Base-by-base conservation (phyloP, 2,329 filamentous ascomycete genomes). In the Madurella fahalii region DNA sequence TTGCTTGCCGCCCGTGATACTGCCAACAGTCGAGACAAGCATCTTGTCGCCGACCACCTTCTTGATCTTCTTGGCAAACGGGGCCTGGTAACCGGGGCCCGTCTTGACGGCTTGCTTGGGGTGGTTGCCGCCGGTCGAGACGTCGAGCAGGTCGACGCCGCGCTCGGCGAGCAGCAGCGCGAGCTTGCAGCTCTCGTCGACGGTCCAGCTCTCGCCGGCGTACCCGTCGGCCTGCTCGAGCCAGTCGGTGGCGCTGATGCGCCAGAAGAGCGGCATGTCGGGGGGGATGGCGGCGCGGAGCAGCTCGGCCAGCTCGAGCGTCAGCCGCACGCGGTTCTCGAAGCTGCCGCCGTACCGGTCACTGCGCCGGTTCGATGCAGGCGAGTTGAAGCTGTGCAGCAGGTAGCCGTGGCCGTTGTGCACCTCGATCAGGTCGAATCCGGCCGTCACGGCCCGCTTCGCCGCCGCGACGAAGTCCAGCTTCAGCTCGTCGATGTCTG, bases 351-450 rank as follows among this genome's bases (percentile, higher is more conserved):
- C 86, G 62, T 89, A 89, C 53, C 77, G 64, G 64, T 89, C 86
- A 0, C 77, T 87, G 15, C 89, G 79, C 47, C 81, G 73, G 70
- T 94, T 94, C n/a, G 77, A 77, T 0, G 79, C 78, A 0, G 89
- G 87, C 0, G 82, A 84, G 2, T 91, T 57, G 74, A 93, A 94
- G 2, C 75, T 72, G 62, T 85, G 82, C 0, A 93, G 72, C 0
- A 94, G 78, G 66, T 92, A 94, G 1, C 89, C 89, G 64, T 94
- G 89, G 0, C 89, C 90, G 61, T 79, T 81, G 72, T 94, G 90
- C 48, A 95, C 82, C 68, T 85, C 85, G 15, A 89, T 77, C 4
- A 82, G 81, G 63, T 88, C 85, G 59, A 86, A 85, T 0, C 87
- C 88, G 1, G 81, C 82, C 30, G 76, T 73, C 2, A 89, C 68